These are phyloP conservation scores for Tolypocladium ophioglossoides DNA, from an alignment of 2,329 filamentous ascomycete species.

Conservation along the genomic window DNA sequence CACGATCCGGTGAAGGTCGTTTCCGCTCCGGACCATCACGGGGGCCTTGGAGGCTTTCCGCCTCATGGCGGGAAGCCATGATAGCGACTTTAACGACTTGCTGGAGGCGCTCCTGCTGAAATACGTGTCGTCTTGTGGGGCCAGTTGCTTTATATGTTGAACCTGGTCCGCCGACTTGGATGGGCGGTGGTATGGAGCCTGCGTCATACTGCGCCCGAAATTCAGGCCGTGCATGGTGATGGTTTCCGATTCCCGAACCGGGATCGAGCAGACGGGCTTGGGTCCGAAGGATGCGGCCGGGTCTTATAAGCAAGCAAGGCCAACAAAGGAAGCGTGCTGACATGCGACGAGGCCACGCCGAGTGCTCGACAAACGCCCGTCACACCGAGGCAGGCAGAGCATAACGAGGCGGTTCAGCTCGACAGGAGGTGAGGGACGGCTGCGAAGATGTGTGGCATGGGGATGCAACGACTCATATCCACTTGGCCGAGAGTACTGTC, in stretches of 20 bases:
- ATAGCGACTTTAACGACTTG: not conserved
- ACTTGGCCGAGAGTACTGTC: not conserved
- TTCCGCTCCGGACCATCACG: conserved; percentile 22
- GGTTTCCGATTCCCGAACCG: not conserved
- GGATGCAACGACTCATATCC: not conserved
- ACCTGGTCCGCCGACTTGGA: not conserved
- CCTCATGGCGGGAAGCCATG: conserved; percentile 1
- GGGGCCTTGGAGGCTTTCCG: not conserved
- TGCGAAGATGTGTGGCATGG: not conserved
- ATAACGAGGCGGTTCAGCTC: not conserved
- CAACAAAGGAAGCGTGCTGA: not conserved
- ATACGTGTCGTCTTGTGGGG: not conserved
- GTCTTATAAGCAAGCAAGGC: not conserved
- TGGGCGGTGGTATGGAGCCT: not conserved
- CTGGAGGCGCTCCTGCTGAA: not conserved
- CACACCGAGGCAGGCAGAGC: not conserved
- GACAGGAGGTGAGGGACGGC: not conserved
- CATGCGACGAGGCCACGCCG: not conserved
- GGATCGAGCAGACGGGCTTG: not conserved
- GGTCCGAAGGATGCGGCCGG: not conserved
- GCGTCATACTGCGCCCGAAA: not conserved
- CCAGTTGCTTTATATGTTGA: not conserved
- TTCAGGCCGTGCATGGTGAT: not conserved
- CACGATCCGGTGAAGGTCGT: conserved; percentile 27
- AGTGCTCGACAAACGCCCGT: not conserved